phyloP scores from a whole-genome alignment of 345 rosid genomes.

The Moricandia arvensis region DNA sequence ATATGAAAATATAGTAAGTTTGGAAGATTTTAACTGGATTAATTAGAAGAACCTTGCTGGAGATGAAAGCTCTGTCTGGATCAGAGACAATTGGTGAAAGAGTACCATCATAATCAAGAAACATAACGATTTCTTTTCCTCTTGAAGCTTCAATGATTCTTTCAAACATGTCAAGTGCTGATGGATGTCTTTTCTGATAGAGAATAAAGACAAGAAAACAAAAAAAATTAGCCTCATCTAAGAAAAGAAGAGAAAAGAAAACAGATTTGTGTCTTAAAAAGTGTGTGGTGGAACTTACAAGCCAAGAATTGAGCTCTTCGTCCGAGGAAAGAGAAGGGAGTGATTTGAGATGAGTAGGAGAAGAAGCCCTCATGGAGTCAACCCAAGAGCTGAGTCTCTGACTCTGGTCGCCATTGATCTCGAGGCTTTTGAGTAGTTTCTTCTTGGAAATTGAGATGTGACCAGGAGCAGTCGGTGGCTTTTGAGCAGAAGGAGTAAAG shows the following conservation, averaged over 20 bases:
- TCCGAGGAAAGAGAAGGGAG: conserved; percentile 45
- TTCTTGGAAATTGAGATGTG: conserved; percentile 50
- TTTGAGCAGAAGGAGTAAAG: conserved; percentile 49
- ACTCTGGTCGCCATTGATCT: conserved; percentile 49
- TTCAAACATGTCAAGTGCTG: conserved; percentile 81
- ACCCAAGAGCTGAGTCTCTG: conserved; percentile 70
- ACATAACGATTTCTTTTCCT: conserved; percentile 93
- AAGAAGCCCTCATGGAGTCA: conserved; percentile 91
- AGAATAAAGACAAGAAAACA: not conserved
- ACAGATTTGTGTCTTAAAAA: not conserved
- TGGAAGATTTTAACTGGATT: not conserved
- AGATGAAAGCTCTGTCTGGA: conserved; percentile 93
- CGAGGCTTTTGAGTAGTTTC: conserved; percentile 54
- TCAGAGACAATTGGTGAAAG: conserved; percentile 92
- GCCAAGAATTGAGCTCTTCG: conserved; percentile 58
- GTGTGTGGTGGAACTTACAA: conserved; percentile 42
- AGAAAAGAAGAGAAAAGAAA: not conserved
- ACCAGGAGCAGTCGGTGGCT: conserved; percentile 70
- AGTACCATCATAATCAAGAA: conserved; percentile 94
- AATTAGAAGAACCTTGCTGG: conserved; percentile 54
- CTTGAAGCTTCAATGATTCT: conserved; percentile 58
- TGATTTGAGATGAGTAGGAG: conserved; percentile 78
- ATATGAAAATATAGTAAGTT: not conserved
- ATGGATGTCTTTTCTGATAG: conserved; percentile 71
- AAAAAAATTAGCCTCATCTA: not conserved